These are phyloP conservation scores for Microstegium vimineum DNA, from an alignment of 176 grass and related monocot genomes.

Conservation along the genomic window DNA sequence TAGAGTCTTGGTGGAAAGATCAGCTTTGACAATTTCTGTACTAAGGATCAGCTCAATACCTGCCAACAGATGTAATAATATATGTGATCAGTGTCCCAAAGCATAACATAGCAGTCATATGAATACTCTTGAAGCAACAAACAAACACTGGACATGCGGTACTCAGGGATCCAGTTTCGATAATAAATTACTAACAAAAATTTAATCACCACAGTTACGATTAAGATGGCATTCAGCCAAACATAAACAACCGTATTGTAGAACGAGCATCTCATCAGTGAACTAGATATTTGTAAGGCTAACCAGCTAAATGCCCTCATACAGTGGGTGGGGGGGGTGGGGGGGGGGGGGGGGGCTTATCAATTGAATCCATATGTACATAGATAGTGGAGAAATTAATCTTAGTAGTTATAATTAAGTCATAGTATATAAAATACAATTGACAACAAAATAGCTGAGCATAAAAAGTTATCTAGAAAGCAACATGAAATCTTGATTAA, in stretches of 20 bases:
- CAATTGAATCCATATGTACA: too few species aligned
- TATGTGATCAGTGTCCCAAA: not conserved
- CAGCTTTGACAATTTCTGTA: slow-evolving; percentile 93
- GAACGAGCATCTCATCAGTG: not conserved
- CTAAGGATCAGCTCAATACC: slow-evolving; percentile 85
- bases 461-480: too few species aligned
- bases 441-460: too few species aligned
- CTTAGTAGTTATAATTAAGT: too few species aligned
- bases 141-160: not conserved
- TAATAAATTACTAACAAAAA: not conserved
- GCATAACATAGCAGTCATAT: not conserved
- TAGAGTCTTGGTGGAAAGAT: slow-evolving; percentile 73
- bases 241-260: not conserved
- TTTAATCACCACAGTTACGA: not conserved
- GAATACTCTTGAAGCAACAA: not conserved
- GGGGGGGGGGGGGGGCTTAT: too few species aligned
- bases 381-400: too few species aligned
- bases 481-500: too few species aligned
- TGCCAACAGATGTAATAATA: slow-evolving; percentile 38
- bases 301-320: not conserved
- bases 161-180: not conserved
- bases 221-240: not conserved
- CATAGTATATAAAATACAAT: too few species aligned
- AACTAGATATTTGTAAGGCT: not conserved
- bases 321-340: too few species aligned